phyloP scores from a whole-genome alignment of 352 stramenopile genomes.

The Pythium diclinum region DNA sequence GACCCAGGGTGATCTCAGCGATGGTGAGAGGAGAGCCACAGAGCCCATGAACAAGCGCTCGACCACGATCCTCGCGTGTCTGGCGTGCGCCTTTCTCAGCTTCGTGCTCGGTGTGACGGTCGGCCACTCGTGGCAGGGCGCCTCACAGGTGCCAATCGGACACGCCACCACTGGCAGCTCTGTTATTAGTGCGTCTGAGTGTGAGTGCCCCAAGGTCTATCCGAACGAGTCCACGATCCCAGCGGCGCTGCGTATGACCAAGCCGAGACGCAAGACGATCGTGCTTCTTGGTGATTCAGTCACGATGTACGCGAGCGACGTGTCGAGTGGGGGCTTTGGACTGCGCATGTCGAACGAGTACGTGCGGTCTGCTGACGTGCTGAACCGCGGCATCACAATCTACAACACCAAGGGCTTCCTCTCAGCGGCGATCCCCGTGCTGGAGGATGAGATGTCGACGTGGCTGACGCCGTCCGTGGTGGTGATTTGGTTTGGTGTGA shows the following conservation, averaged over 20 bases:
- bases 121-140: not conserved
- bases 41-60: not conserved
- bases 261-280: slow-evolving; percentile 8
- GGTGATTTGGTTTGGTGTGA: slow-evolving; percentile 56
- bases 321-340: slow-evolving; percentile 30
- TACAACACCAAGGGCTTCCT: slow-evolving; percentile 27
- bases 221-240: too few relatives aligned
- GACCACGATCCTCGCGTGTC: not conserved
- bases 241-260: not conserved
- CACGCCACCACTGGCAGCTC: not conserved
- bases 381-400: slow-evolving; percentile 3
- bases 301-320: slow-evolving; percentile 41
- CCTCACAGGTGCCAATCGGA: not conserved
- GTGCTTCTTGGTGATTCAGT: slow-evolving; percentile 53
- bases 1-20: not conserved
- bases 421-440: slow-evolving; percentile 36
- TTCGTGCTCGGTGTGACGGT: not conserved
- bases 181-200: not conserved
- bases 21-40: not conserved
- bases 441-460: slow-evolving; percentile 34
- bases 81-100: not conserved
- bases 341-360: slow-evolving; percentile 41
- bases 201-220: too few relatives aligned
- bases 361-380: slow-evolving; percentile 35
- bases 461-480: slow-evolving; percentile 35